A percentile compares a stretch with the other conserved stretches of the same genome.
phyloP scores from a whole-genome alignment of 805 yeast genomes.

The Candida coquimbonensis region DNA sequence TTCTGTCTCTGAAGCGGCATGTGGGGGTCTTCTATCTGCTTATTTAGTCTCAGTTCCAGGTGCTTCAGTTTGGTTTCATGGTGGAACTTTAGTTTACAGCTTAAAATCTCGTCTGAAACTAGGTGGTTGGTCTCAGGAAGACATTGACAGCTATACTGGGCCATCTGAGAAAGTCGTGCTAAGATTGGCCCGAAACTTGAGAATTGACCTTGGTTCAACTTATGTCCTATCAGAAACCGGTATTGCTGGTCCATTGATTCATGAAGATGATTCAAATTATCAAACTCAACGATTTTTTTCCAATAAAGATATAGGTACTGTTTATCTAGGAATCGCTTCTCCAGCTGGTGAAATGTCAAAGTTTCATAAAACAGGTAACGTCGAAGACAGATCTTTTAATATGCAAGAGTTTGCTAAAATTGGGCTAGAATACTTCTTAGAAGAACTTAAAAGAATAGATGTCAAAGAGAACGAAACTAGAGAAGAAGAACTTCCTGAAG shows the following conservation, averaged over 20 bases:
- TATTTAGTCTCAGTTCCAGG: constrained; percentile 80
- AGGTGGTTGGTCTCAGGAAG: constrained; percentile 72
- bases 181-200: constrained; percentile 69
- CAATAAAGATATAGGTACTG: constrained; percentile 50
- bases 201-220: constrained; percentile 76
- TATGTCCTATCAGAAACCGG: constrained; percentile 83
- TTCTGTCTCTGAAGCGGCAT: constrained; percentile 82
- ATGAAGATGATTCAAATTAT: constrained; percentile 27
- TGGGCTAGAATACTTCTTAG: constrained; percentile 56
- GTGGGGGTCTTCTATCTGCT: constrained; percentile 82
- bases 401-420: constrained; percentile 70
- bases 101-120: constrained; percentile 65
- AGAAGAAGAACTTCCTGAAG: neutral
- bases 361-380: constrained; percentile 35
- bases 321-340: constrained; percentile 64
- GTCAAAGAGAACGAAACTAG: neutral
- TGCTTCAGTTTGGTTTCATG: constrained; percentile 76
- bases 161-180: constrained; percentile 72
- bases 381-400: constrained; percentile 50
- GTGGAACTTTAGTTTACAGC: constrained; percentile 77
- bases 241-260: constrained; percentile 67
- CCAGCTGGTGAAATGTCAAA: constrained; percentile 50
- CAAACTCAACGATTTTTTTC: constrained; percentile 15
- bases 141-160: constrained; percentile 68
- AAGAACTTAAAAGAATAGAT: constrained; percentile 32